Evolutionary conservation across 768 basidiomycete genomes (phyloP), one percentile per base, ranked within the genome.

Genomic region (Termitomyces sp.): DNA sequence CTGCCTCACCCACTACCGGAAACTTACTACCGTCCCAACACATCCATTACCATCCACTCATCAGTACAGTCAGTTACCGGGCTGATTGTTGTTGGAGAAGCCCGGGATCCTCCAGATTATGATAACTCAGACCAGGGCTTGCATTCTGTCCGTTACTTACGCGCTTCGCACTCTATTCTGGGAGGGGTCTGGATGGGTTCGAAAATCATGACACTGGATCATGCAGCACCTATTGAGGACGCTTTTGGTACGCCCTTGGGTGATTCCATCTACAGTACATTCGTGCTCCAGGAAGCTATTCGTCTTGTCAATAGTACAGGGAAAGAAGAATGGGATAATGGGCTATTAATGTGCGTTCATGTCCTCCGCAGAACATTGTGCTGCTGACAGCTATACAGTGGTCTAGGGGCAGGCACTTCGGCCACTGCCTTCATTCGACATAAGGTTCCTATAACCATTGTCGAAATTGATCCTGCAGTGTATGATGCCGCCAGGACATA

Each of bases 381-480:
- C 56, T 57, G 61, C 57, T 59, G 43, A 64, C 33, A 52, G 32
- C 23, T 43, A 43, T 59, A 16, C 66, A 97, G 95, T 71, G 96
- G 96, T 12, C 83, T 98, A 35, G 96, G 96, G 20, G 79, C 84
- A 20, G 95, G 96, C 5, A 86, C 91, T 56, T 86, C 91, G 3
- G 88, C 92, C 0, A 82, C 85, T 46, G 81, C 92, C 0, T 85
- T 98, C 63, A 76, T 82, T 50, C 77, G 80, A 28, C 89, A 92
- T 61, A 80, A 80, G 20, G 74, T 95, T 30, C 76, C 80, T 6
- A 87, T 89, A 5, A 92, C 93, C 1, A 82, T 96, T 50, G 82
- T 95, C n/a, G 96, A 98, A 71, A 91, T 96, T 60, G 96, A 98
- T 69, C 91, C 92, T 38, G 88, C 84, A 1, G 95, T 98, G 23